Evolutionary conservation across 192 early-diverging fungal species (phyloP), one percentile per base, ranked within the genome.

Genomic region (Mortierella antarctica): DNA sequence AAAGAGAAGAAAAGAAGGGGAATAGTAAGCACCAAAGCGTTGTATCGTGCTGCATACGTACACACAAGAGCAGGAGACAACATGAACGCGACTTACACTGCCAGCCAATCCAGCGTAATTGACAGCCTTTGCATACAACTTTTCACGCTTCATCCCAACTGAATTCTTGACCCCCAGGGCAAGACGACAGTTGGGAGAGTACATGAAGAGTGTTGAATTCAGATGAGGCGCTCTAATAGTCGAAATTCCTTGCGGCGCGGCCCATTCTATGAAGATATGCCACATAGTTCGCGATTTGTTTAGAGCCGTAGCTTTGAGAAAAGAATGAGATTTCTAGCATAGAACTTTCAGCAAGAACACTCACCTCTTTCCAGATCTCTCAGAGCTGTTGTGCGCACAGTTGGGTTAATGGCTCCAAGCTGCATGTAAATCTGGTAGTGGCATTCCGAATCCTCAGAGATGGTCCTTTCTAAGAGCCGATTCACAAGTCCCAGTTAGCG

Each of bases 101-200:
- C 74, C 84, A 17, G 84, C 86, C 74, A 87, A 68, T 4, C 74
- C 71, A 1, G 88, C 88, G 65, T 87, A 89, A 15, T 83, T 71
- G 48, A 86, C 71, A 15, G 88, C 86, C 57, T 89, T 89, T 48
- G 66, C 59, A 42, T 82, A 89, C 48, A 87, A 89, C 21, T 82
- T 86, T 67, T 87, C 86, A 39, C 85, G 82, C 63, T 87, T 85
- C 70, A 86, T 84, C 21, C 88, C 88, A 1, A 70, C 70, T 3
- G 73, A 63, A 13, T 86, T 73, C 15, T 68, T 58, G 45, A 74
- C 74, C 1, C 73, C 52, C 13, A 86, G 50, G 4, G 62, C 44
- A 15, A 89, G 21, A 4, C 82, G 71, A 50, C 88, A 89, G 42
- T 89, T 83, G 8, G 83, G 73, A 11, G 88, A 87, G 47, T 86